Evolutionary conservation across 2,329 filamentous ascomycete species (phyloP), one percentile per base, ranked within the genome.

Genomic region (Aspergillus luchuensis): DNA sequence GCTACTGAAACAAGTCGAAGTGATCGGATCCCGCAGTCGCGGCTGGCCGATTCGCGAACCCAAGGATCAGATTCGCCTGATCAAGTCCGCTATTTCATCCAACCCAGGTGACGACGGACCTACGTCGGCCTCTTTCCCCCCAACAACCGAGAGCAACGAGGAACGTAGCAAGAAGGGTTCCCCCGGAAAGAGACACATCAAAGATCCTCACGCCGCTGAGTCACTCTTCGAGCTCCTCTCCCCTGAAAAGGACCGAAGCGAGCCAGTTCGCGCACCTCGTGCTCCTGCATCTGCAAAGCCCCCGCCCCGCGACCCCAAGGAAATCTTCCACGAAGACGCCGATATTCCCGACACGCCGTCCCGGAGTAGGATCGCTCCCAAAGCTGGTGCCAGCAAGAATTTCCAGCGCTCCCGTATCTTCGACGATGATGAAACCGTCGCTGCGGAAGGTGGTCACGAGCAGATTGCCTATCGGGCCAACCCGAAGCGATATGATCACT

Each of bases 1-100:
- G 57, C 85, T 99, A 43, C 85, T 99, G 67, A 98, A 95, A 80
- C 90, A 96, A 76, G 85, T 97, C 65, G 93, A 97, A 64, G 88
- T 97, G 59, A 98, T 99, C 76, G 94, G 95, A 71, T 89, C 89
- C 73, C 89, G 90, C 57, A 91, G 91, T 59, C 91, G 90, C 75
- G 96, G 95, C 79, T 99, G 95, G 95, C 95, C 95, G 57, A 96
- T 99, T 73, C 87, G 88, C 68, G 92, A 97, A 74, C 90, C 89
- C 73, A 87, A 87, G 70, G 92, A 97, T 57, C 93, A 98, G 80
- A 84, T 89, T 68, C 88, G 87, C 70, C 80, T 97, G 70, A 91
- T 97, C 69, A 82, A 85, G 65, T 82, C 80, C 65, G 79, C 86
- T 69, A 66, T 71, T 45, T 71, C 73, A 19, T 67, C 70, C 7